These are phyloP conservation scores for Diaporthe sp. DNA, from an alignment of 2,329 filamentous ascomycete species.

Conservation along the genomic window DNA sequence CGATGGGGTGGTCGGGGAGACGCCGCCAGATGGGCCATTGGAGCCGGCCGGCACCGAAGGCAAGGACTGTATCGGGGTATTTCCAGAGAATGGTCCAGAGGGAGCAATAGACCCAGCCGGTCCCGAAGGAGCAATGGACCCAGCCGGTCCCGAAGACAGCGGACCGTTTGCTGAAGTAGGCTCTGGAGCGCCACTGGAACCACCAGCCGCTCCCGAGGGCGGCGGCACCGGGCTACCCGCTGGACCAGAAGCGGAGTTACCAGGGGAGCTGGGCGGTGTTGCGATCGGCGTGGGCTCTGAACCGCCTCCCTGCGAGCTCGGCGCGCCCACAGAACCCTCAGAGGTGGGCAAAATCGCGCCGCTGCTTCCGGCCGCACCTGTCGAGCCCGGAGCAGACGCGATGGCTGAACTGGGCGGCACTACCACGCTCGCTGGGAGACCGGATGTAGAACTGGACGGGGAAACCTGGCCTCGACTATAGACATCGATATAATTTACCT, in stretches of 20 bases:
- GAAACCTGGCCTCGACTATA: constrained; percentile 49
- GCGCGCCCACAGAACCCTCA: background rate
- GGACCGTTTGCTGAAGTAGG: background rate
- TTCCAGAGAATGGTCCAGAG: background rate
- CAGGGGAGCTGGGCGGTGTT: background rate
- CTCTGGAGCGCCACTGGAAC: background rate
- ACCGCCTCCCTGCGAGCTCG: background rate
- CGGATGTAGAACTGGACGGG: background rate
- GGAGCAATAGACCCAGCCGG: background rate
- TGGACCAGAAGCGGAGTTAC: background rate
- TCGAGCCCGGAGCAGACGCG: background rate
- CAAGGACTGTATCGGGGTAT: background rate
- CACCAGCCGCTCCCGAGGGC: background rate
- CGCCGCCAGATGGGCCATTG: constrained; percentile 2
- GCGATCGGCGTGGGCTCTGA: background rate
- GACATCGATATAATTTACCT: constrained; percentile 69
- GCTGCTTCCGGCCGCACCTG: background rate
- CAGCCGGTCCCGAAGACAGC: background rate
- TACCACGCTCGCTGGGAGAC: background rate
- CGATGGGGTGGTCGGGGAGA: constrained; percentile 10
- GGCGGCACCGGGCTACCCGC: background rate
- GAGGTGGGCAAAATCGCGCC: background rate
- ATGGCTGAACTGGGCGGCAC: background rate
- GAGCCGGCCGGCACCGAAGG: background rate
- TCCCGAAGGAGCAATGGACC: background rate